phyloP scores from a whole-genome alignment of 306 rosid genomes.

The Quercus parvula region DNA sequence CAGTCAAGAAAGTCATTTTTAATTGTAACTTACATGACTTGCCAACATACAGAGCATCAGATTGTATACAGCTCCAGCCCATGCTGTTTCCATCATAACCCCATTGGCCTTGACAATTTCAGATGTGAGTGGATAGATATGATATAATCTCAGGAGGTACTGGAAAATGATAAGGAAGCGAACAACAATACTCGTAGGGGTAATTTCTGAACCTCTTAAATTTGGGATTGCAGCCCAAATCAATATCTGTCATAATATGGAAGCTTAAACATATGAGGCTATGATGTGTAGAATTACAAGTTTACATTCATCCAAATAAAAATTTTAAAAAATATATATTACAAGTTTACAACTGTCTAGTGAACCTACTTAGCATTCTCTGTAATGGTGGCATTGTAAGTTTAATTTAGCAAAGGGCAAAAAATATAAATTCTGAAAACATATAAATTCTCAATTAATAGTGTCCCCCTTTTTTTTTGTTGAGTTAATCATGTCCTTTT shows the following conservation, averaged over 20 bases:
- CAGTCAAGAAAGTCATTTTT: constrained; percentile 4
- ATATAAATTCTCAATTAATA: not conserved
- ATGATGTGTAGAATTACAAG: no score
- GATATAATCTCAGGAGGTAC: constrained; percentile 55
- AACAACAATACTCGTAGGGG: constrained; percentile 39
- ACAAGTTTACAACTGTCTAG: not conserved
- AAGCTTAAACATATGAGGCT: constrained; percentile 17
- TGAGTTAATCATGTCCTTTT: not conserved
- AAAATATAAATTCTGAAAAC: not conserved
- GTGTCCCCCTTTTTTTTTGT: no score
- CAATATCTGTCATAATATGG: constrained; percentile 35
- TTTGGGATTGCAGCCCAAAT: constrained; percentile 55
- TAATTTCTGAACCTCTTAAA: constrained; percentile 42
- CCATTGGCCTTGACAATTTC: constrained; percentile 53
- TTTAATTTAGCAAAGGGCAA: not conserved
- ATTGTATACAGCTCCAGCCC: constrained; percentile 69
- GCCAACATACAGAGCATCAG: constrained; percentile 59
- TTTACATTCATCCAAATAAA: not conserved
- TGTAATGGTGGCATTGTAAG: not conserved
- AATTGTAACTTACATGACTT: constrained; percentile 49
- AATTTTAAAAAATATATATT: no score
- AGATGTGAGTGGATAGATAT: constrained; percentile 50
- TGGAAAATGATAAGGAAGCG: constrained; percentile 47
- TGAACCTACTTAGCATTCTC: not conserved
- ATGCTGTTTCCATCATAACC: constrained; percentile 58